These are phyloP conservation scores for Fusarium sp. DNA, from an alignment of 2,329 filamentous ascomycete genomes.

Conservation along the genomic window DNA sequence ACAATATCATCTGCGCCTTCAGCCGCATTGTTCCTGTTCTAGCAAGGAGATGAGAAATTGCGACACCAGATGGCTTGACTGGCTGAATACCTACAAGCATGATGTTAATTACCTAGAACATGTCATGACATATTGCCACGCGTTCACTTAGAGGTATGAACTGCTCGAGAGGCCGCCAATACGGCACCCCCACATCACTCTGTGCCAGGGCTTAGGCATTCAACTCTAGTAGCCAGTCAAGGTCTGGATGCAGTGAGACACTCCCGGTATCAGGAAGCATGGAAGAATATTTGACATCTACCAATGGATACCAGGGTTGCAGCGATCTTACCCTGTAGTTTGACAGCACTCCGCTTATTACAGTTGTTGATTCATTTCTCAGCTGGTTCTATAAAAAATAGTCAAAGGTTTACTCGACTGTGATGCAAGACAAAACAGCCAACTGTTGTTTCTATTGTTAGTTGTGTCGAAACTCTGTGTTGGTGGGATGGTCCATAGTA, in stretches of 20 bases:
- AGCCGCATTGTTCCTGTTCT: background rate
- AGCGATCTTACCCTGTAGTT: conserved; percentile 9
- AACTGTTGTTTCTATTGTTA: background rate
- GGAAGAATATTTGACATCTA: conserved; percentile 20
- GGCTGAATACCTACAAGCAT: background rate
- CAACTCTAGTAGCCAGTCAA: background rate
- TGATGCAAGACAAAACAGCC: background rate
- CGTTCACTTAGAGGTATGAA: conserved; percentile 19
- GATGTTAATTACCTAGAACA: background rate
- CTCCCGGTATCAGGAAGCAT: conserved; percentile 14
- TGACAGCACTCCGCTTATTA: background rate
- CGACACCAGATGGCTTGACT: background rate
- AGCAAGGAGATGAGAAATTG: background rate
- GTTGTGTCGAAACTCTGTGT: background rate
- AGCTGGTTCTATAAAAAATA: background rate
- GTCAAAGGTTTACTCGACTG: background rate
- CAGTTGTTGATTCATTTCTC: background rate
- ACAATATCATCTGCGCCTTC: background rate
- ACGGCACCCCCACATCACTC: conserved; percentile 28
- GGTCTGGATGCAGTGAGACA: conserved; percentile 17
- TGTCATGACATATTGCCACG: conserved; percentile 35
- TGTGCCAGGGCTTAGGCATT: conserved; percentile 19
- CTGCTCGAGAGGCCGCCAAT: conserved; percentile 38
- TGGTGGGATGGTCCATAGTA: background rate
- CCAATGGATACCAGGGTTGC: background rate